A percentile compares a stretch with the other conserved stretches of the same genome.
These are phyloP conservation scores for Pichia sp. DNA, from an alignment of 1,139 yeast species.

Conservation along the genomic window DNA sequence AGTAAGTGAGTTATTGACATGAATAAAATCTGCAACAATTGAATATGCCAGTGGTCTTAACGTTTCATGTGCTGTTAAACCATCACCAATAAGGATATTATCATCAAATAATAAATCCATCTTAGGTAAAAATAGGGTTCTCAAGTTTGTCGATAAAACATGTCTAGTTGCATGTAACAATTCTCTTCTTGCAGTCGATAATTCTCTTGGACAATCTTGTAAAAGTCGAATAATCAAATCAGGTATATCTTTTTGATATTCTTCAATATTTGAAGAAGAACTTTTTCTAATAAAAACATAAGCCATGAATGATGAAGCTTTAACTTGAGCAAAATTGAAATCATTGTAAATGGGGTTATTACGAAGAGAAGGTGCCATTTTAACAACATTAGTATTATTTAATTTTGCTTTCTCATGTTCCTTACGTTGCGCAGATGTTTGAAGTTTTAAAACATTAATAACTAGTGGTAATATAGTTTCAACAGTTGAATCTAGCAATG, in stretches of 20 bases:
- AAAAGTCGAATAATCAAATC: conserved; percentile 78
- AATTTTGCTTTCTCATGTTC: conserved; percentile 59
- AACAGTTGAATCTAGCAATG: conserved; percentile 62
- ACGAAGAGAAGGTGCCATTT: conserved; percentile 61
- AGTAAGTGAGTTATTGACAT: conserved; percentile 79
- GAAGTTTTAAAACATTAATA: conserved; percentile 64
- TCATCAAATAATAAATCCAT: conserved; percentile 82
- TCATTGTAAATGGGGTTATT: conserved; percentile 83
- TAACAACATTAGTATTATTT: conserved; percentile 46
- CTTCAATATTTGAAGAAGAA: conserved; percentile 56
- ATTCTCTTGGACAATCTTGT: conserved; percentile 96
- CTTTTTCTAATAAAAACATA: conserved; percentile 85
- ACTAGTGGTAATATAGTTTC: conserved; percentile 80
- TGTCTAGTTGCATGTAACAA: conserved; percentile 92
- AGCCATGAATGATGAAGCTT: conserved; percentile 92
- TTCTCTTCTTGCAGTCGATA: conserved; percentile 89
- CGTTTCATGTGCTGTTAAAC: conserved; percentile 85
- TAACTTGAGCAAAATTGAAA: conserved; percentile 90
- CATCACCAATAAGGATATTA: conserved; percentile 83
- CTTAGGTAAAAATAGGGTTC: conserved; percentile 77
- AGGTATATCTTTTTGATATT: conserved; percentile 71
- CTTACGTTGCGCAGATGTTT: conserved; percentile 68
- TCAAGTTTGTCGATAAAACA: conserved; percentile 81
- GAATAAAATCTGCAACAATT: conserved; percentile 93
- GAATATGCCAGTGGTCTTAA: conserved; percentile 88